phyloP scores from a whole-genome alignment of 208 protist genomes.

The Polymyxa betae region DNA sequence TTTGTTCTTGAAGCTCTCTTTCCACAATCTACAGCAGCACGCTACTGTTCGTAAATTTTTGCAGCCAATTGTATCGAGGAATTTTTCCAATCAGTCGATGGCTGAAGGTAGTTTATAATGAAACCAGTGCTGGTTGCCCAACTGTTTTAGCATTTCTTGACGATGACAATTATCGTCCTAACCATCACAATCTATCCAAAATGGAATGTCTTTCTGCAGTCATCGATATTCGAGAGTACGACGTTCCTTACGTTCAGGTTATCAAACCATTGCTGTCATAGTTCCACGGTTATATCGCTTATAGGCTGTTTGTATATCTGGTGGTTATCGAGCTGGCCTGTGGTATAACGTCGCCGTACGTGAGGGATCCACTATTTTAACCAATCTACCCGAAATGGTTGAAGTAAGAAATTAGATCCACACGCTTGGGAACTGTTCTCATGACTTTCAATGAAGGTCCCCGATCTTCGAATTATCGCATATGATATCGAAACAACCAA shows the following conservation, averaged over 20 bases:
- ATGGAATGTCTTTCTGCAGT: constrained; percentile 46
- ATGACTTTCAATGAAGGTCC: constrained; percentile 92
- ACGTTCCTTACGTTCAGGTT: constrained; percentile 97
- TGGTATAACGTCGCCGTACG: constrained; percentile 58
- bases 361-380: not conserved
- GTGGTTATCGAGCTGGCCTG: not conserved
- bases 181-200: not conserved
- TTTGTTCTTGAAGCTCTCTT: constrained; percentile 5
- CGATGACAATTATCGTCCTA: not conserved
- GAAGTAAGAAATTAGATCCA: constrained; percentile 52
- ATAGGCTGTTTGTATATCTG: constrained; percentile 80
- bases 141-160: not conserved
- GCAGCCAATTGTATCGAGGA: constrained; percentile 57
- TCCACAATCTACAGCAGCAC: constrained; percentile 29
- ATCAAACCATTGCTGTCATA: constrained; percentile 89
- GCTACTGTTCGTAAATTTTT: not conserved
- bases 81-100: not conserved
- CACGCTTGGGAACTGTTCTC: not conserved
- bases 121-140: not conserved
- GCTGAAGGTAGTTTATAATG: not conserved
- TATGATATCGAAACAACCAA: constrained; percentile 99
- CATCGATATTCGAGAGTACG: constrained; percentile 96
- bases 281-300: constrained; percentile 89
- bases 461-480: constrained; percentile 56
- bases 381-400: constrained; percentile 67